A percentile compares a stretch with the other conserved stretches of the same genome.
Evolutionary conservation across 805 yeast species (phyloP).

Genomic region (Debaryomyces prosopidis): DNA sequence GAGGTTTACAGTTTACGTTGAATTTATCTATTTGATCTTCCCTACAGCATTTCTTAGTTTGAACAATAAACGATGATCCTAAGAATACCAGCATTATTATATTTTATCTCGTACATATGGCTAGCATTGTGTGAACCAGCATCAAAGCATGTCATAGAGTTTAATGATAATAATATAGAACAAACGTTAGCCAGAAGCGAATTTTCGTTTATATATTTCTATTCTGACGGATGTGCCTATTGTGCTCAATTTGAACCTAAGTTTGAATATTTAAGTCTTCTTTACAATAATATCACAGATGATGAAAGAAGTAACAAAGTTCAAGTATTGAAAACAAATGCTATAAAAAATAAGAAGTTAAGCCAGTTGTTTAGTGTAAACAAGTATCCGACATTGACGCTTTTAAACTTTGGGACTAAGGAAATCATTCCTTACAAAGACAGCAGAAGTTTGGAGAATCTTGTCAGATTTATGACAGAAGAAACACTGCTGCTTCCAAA

Average conservation of each 20-base stretch:
- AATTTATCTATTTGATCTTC: constrained; percentile 1
- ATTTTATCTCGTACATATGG: not conserved
- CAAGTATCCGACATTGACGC: constrained; percentile 50
- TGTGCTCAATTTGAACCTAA: constrained; percentile 34
- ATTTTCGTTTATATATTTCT: constrained; percentile 48
- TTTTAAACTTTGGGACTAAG: constrained; percentile 44
- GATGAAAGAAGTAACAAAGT: constrained; percentile 26
- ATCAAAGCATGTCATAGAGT: constrained; percentile 8
- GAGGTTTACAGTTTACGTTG: not conserved
- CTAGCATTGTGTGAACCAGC: no score
- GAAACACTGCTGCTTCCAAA: constrained; percentile 20
- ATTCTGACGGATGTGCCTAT: constrained; percentile 37
- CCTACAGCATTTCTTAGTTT: not conserved
- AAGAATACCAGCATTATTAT: not conserved
- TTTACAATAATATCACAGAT: constrained; percentile 41
- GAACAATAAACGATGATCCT: not conserved
- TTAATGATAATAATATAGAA: constrained; percentile 13
- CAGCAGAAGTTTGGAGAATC: constrained; percentile 16
- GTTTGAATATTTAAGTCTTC: constrained; percentile 38
- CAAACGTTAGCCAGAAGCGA: constrained; percentile 18
- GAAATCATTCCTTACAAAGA: constrained; percentile 38
- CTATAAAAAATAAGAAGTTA: constrained; percentile 27
- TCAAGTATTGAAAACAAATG: constrained; percentile 34
- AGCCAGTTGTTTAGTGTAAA: constrained; percentile 38
- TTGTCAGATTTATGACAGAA: constrained; percentile 23